Evolutionary conservation across 2,329 filamentous ascomycete species (phyloP), one percentile per base, ranked within the genome.

Genomic region (Hyphodiscus sp.): DNA sequence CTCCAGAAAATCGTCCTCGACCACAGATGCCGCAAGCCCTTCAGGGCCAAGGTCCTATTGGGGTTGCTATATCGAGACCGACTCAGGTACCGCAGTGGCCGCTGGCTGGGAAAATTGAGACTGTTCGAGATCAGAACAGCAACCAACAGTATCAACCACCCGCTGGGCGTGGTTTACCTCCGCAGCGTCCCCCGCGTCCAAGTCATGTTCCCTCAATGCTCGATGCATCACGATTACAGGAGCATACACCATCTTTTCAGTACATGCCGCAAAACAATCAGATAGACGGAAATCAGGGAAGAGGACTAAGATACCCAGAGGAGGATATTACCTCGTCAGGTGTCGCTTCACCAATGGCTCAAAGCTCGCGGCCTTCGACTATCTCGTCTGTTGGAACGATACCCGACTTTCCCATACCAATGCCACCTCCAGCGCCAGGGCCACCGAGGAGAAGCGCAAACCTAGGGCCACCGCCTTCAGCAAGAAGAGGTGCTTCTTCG

Each of bases 401-500:
- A 54, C 80, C 81, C 3, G 81, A 85, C 51, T 69, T 69, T 52
- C 66, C 67, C 18, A 50, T 67, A 38, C 65, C 66, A 10, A 54
- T 62, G 18, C 56, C 62, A 2, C 47, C 43, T 10, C 48, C 57
- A 20, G 50, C 52, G 18, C 38, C 52, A 11, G 42, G 38, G 9
- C 50, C 53, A 9, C 68, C 69, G 1, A 65, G 80, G 53, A 74
- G 76, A 60, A 82, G 77, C 57, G 73, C 77, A 15, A 78, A 73
- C 48, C 66, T 84, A 13, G 81, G 82, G 2, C 82, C 82, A 18
- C 82, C 82, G 0, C 82, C 82, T 2, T 81, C 77, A 13, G 74
- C 80, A 2, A 75, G 82, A 61, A 73, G 82, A 60, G 82, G 81
- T 1, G 77, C 76, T 26, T 85, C 82, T 0, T 83, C 82, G 0